Base-by-base conservation (phyloP, 2,329 filamentous ascomycete species). In the Calycina herbarum region DNA sequence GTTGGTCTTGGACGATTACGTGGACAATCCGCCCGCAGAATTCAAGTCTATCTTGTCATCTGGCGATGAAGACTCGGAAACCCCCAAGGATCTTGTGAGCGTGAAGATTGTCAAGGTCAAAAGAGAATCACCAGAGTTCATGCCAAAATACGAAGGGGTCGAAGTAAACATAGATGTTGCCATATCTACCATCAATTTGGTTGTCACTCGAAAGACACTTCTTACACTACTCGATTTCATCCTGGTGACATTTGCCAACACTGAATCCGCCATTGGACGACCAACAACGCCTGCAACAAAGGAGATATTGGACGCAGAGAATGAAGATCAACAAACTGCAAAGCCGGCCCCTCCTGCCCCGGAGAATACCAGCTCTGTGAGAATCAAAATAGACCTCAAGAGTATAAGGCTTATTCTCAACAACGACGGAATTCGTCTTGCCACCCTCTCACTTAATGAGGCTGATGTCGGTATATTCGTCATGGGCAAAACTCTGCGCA, bases 1-100 rank as follows among this genome's bases (percentile, higher is more conserved):
- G 1, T 82, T 99, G 20, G 92, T 90, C 0, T 88, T 99, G 2
- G 94, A 98, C 73, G 95, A 99, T 75, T 94, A 98, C 75, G 94
- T 99, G 8, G 94, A 92, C 71, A 83, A 95, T 70, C 90, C 94
- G 63, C 89, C 93, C 0, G 82, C 92, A 0, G 94, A 98, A 74
- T 99, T 99, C 82, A 97, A 95, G 78, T 94, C 94, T 31, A 96
- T 99, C 61, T 87, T 99, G n/a, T 96, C 94, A 0, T 97, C 95
- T 0, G 86, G 86, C 0, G 87, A 89, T 59, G 78, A 80, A 6
- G 86, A 89, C 56, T 94, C 96, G 74, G 86, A 91, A 66, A 88
- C 92, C 67, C 86, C 91, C 66, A 93, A 88, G 68, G 87, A 96
- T 71, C 85, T 99, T 13, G 92, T 99, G 71, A 88, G 89, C 61